A percentile compares a stretch with the other conserved stretches of the same genome.
Conservation (phyloP, 208 protist species). For the Borovskyia barvae region DNA sequence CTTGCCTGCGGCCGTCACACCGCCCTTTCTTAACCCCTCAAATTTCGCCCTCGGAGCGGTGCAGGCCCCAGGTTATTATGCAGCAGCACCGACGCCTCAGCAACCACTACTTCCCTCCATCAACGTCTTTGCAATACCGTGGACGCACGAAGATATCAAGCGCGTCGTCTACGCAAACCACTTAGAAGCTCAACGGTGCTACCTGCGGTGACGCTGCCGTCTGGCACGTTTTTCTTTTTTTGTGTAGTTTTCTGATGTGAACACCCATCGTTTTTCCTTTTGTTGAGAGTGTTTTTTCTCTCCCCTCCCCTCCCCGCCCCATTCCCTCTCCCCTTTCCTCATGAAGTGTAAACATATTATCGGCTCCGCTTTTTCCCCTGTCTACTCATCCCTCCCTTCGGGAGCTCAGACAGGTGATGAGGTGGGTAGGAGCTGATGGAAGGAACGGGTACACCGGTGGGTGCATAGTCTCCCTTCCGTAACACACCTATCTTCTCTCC, state of each 20-base stretch:
- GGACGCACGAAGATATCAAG: conserved; percentile 70
- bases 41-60: background rate
- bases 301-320: background rate
- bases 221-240: background rate
- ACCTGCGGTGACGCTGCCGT: conserved; percentile 19
- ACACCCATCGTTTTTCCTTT: background rate
- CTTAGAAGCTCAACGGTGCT: conserved; percentile 44
- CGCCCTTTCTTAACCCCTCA: no score
- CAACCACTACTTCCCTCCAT: background rate
- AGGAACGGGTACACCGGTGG: no score
- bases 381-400: no score
- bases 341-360: no score
- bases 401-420: no score
- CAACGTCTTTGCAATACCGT: conserved; percentile 17
- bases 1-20: no score
- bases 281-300: conserved; percentile 5
- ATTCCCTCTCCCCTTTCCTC: no score
- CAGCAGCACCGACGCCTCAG: background rate
- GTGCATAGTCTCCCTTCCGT: no score
- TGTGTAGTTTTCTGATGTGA: background rate
- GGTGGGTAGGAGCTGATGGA: no score
- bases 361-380: conserved; percentile 8
- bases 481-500: no score
- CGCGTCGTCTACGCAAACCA: conserved; percentile 34
- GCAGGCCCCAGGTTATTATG: background rate